Base-by-base conservation (phyloP, 345 rosid genomes). In the Populus nigra region DNA sequence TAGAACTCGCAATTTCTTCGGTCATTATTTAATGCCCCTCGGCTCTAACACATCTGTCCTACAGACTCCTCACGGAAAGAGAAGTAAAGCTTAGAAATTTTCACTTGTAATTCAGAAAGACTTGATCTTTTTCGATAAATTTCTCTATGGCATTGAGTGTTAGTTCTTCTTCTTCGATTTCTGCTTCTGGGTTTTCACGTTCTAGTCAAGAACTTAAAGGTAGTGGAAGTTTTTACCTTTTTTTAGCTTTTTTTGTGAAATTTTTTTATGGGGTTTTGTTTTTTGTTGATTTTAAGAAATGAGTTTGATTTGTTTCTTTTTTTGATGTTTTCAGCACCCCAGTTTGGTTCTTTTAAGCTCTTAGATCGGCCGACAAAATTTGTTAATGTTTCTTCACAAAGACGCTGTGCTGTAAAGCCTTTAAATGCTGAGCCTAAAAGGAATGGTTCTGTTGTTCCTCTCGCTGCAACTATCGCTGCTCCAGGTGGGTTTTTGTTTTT, bases 351-450 rank as follows among this genome's bases (percentile, higher is more conserved):
- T 2, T 78, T 93, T 71, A 83, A 86, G 73, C 59, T 81, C 13
- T 12, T 69, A 49, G 93, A 91, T 80, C 87, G 89, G 68, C 77
- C 83, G 57, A 71, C 71, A 4, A 35, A 83, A 38, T 77, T 87
- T 57, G 72, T 89, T 69, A 90, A 72, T 80, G 74, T 85, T 22
- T 81, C 86, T 50, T n/a, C 67, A 0, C 86, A 76, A 65, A 86
- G 85, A 66, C 85, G 93, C 35, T 63, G 78, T 31, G 79, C 77
- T 0, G 84, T 89, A 47, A 89, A 78, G 80, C 86, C 94, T 10
- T 59, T 93, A 36, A 88, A 89, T 75, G 94, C 88, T 0, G 90
- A 89, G 87, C 84, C 90, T 4, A 94, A 85, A 57, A 75, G 87
- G 53, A 91, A 79, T 11, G 89, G 80, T 59, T 88, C 88, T 5